Percentiles rank a stretch among this genome's conserved stretches.
phyloP scores from a whole-genome alignment of 768 basidiomycete species.

The Collybiopsis confluens region DNA sequence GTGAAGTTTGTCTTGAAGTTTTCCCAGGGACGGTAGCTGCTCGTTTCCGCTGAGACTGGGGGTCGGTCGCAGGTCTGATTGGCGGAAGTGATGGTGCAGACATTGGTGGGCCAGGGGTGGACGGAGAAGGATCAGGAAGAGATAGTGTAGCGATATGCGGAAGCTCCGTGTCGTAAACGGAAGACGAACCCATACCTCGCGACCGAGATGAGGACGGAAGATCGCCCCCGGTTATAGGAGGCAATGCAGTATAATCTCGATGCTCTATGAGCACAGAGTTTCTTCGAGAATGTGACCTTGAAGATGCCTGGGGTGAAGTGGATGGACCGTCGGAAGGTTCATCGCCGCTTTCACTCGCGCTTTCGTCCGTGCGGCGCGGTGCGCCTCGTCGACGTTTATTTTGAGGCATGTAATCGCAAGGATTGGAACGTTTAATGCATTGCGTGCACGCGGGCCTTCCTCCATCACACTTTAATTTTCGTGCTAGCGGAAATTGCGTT shows the following conservation, averaged over 20 bases:
- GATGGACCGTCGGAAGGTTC: conserved; percentile 48
- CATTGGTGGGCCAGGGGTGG: conserved; percentile 48
- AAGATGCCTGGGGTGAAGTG: conserved; percentile 53
- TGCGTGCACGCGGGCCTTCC: conserved; percentile 80
- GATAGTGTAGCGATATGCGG: conserved; percentile 72
- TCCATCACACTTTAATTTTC: conserved; percentile 87
- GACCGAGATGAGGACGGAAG: conserved; percentile 35
- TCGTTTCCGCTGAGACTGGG: conserved; percentile 66
- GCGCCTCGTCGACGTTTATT: conserved; percentile 67
- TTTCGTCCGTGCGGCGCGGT: conserved; percentile 57
- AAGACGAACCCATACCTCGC: conserved; percentile 20
- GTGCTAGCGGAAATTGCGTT: conserved; percentile 43
- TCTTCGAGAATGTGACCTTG: conserved; percentile 43
- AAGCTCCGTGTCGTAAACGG: conserved; percentile 48
- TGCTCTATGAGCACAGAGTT: conserved; percentile 45
- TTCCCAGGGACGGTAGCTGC: conserved; percentile 67
- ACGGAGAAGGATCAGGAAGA: conserved; percentile 51
- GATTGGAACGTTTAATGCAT: conserved; percentile 72
- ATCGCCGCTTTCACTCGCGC: conserved; percentile 66
- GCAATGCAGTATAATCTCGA: conserved; percentile 37
- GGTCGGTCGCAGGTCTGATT: conserved; percentile 62
- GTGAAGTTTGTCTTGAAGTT: conserved; percentile 51
- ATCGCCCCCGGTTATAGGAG: conserved; percentile 34
- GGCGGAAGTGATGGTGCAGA: conserved; percentile 62
- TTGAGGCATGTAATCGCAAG: conserved; percentile 78